Evolutionary conservation across 441 rosid species (phyloP), one percentile per base, ranked within the genome.

Genomic region (Croton laevigatus): DNA sequence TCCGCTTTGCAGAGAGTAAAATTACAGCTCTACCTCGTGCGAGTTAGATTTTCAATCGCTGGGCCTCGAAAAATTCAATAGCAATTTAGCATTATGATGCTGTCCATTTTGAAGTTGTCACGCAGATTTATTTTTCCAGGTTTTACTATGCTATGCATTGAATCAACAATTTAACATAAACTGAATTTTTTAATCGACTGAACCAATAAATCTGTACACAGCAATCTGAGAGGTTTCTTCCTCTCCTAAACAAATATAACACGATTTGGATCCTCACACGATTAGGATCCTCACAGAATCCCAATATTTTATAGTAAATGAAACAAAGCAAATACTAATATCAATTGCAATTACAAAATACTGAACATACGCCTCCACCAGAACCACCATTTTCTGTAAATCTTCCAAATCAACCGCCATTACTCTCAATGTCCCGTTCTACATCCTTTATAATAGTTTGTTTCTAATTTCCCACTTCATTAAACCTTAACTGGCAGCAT

Each of bases 201-300:
- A 32, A 54, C 37, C 32, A 52, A 61, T 34, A 73, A 68, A 54
- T 62, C 79, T 83, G 74, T 76, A 76, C 86, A 77, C 62, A 67
- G 66, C 71, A 65, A 57, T 63, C 59, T n/a, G n/a, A 57, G 16
- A 46, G 34, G 13, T 59, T 60, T 52, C 12, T 52, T 38, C 66
- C 44, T 55, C 13, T 69, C 75, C 69, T 20, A 65, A 65, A 23
- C 5, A 54, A 36, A 59, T 51, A 55, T 54, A 64, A 38, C 5
- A 2, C 66, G 52, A 10, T 63, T 65, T 34, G 60, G 11, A 72
- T 58, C 57, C 57, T 54, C 51, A 22, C n/a, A 71, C 66, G 52
- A 10, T 63, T 65, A 22, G 60, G 11, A 72, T 58, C 57, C 57
- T 54, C 51, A 22, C n/a, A 71, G 5, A 48, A 53, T 64, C 58